Evolutionary conservation across 2,329 filamentous ascomycete genomes (phyloP), one percentile per base, ranked within the genome.

Genomic region (Stachybotrys chlorohalonatus): DNA sequence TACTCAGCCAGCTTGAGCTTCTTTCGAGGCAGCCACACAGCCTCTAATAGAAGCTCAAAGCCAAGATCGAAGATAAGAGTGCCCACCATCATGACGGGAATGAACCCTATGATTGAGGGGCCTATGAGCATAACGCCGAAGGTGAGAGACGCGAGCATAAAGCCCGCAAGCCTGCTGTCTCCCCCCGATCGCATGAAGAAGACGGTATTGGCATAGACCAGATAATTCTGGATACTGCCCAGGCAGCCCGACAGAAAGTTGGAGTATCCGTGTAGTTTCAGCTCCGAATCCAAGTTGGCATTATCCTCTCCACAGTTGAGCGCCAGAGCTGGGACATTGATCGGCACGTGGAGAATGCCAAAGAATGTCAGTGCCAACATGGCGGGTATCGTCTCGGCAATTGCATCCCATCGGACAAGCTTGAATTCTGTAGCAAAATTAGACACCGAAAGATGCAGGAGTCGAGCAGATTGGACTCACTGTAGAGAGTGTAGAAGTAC

Each of bases 311-410:
- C 90, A 5, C 89, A 90, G 36, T 90, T 91, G 51, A 96, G 86
- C 0, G 90, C 94, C 56, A 99, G 75, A 2, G 94, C 94, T 2
- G 94, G 94, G 5, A 99, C 92, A 64, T 99, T 99, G 72, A 99
- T 99, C 0, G 94, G 94, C 3, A 99, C 94, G 67, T 99, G 94
- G 3, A 99, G 81, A 54, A 99, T 87, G 53, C 94, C 94, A 64
- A 99, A 99, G 75, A 99, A 99, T 0, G 94, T 97, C 57, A 99
- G 75, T 0, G 94, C 94, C 63, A 99, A 85, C 89, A 99, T 97
- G 32, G 94, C 92, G 1, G 94, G 94, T 32, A 96, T 80, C 1
- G 88, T 92, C 64, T 91, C 85, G n/a, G 79, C 73, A 51, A 99
- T 80, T 3, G 93, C 94, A 49, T 80, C 79, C 88, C 90, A 96